Base-by-base conservation (phyloP, 2,329 filamentous ascomycete genomes). In the Aplosporella prunicola region DNA sequence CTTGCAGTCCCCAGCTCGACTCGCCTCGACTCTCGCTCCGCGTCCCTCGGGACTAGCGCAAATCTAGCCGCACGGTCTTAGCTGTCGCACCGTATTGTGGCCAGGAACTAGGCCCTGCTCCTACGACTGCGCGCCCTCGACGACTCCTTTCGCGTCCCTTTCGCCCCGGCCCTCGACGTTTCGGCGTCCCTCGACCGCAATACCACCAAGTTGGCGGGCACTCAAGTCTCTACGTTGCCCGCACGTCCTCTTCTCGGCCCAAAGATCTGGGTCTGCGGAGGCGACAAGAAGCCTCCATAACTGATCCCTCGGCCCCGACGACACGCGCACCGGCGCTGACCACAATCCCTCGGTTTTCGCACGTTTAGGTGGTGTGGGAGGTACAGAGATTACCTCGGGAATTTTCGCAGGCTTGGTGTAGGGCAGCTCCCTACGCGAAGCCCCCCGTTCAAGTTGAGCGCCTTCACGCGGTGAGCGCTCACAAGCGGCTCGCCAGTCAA, bases 251-350 rank as follows among this genome's bases (percentile, higher is more conserved):
- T 93, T 70, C 80, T 89, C 64, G 86, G 86, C 73, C 89, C 87
- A 67, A 79, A 80, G 62, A 79, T 80, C 73, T 85, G 87, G 87
- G 87, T 93, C 78, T 89, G 89, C 66, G 88, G 89, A 82, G 84
- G 87, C 71, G 85, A 91, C 73, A 91, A 87, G 72, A 89, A 93
- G 69, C 89, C 91, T 62, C 89, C 89, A 74, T 96, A 96, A 95
- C 68, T 89, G 64, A 71, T 52, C 61, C 23, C 31, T 24, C 32
- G 22, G 32, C 15, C 50, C 48, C 47, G 27, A n/a, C 40, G 32
- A 27, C n/a, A 43, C 35, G 41, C 44, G 47, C 42, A 22, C 20
- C 31, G 23, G 20, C 27, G 20, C 32, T 39, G 40, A 39, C 30
- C 13, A 42, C 32, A 18, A 43, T 17, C 22, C 31, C 27, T n/a